These are phyloP conservation scores for Blastobotrys malaysiensis DNA, from an alignment of 1,139 yeast genomes.

Conservation along the genomic window DNA sequence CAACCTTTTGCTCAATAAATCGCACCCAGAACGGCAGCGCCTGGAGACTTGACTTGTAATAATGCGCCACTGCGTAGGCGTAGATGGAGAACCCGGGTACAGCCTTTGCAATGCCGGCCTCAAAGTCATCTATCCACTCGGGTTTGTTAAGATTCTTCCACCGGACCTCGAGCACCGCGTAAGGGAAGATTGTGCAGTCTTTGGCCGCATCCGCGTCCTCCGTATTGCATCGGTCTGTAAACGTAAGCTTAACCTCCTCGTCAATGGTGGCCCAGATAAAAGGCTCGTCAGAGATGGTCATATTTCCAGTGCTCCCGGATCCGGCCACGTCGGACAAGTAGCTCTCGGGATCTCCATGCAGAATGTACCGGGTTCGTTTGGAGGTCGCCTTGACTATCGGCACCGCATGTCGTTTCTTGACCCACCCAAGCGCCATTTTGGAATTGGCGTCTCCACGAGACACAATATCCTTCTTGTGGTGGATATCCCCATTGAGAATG, in stretches of 20 bases:
- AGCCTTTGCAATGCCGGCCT: conserved; percentile 35
- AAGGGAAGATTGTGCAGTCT: conserved; percentile 36
- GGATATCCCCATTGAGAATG: conserved; percentile 23
- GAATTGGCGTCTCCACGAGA: conserved; percentile 19
- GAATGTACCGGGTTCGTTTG: conserved; percentile 29
- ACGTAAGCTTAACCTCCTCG: conserved; percentile 41
- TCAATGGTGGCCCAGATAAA: conserved; percentile 44
- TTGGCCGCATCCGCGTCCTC: conserved; percentile 3
- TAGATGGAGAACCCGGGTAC: conserved; percentile 34
- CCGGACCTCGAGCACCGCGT: conserved; percentile 43
- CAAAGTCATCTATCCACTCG: conserved; percentile 34
- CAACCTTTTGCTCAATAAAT: conserved; percentile 29
- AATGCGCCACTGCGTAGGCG: conserved; percentile 30
- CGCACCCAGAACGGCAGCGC: conserved; percentile 34
- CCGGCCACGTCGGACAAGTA: not conserved
- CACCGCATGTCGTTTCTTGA: conserved; percentile 28
- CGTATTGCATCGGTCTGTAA: conserved; percentile 9
- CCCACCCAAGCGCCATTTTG: conserved; percentile 37
- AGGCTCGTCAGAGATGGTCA: conserved; percentile 16
- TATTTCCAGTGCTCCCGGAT: not conserved
- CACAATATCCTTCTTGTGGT: conserved; percentile 1
- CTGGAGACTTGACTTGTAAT: conserved; percentile 29
- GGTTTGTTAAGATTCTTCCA: conserved; percentile 40
- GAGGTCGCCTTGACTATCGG: conserved; percentile 26
- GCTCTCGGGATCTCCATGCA: conserved; percentile 6